Evolutionary conservation across 768 basidiomycete species (phyloP).

Genomic region (Amanita pseudoporphyria): DNA sequence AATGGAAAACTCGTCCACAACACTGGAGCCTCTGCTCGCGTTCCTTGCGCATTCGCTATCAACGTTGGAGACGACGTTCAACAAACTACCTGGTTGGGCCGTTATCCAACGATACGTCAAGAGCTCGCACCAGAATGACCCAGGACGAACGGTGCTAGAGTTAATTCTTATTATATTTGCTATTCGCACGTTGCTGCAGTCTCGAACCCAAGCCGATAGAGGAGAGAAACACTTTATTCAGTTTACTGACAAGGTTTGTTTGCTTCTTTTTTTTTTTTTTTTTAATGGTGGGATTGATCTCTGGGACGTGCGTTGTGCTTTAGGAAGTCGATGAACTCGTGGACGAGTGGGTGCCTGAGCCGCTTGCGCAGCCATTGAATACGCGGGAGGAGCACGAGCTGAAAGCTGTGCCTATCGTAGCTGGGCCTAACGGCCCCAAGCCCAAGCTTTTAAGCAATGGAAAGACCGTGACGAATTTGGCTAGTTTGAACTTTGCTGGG

Average conservation of each 20-base stretch:
- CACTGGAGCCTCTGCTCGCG: constrained; percentile 44
- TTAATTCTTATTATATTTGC: constrained; percentile 82
- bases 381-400: constrained; percentile 58
- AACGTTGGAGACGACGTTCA: constrained; percentile 56
- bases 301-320: constrained; percentile 1
- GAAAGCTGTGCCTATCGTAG: constrained; percentile 64
- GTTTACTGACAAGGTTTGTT: constrained; percentile 79
- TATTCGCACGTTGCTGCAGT: constrained; percentile 82
- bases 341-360: constrained; percentile 88
- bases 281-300: neutral
- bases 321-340: constrained; percentile 98
- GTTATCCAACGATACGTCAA: constrained; percentile 86
- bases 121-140: constrained; percentile 94
- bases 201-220: constrained; percentile 78
- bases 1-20: constrained; percentile 20
- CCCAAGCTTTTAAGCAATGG: constrained; percentile 67
- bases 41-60: constrained; percentile 55
- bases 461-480: constrained; percentile 76
- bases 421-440: constrained; percentile 75
- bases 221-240: constrained; percentile 84
- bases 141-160: constrained; percentile 85
- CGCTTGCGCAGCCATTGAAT: constrained; percentile 57
- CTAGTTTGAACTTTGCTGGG: constrained; percentile 87
- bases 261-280: neutral
- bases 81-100: constrained; percentile 70